A percentile compares a stretch with the other conserved stretches of the same genome.
Evolutionary conservation across 192 early-diverging fungal genomes (phyloP).

Genomic region (Gryganskiella cystojenkinii): DNA sequence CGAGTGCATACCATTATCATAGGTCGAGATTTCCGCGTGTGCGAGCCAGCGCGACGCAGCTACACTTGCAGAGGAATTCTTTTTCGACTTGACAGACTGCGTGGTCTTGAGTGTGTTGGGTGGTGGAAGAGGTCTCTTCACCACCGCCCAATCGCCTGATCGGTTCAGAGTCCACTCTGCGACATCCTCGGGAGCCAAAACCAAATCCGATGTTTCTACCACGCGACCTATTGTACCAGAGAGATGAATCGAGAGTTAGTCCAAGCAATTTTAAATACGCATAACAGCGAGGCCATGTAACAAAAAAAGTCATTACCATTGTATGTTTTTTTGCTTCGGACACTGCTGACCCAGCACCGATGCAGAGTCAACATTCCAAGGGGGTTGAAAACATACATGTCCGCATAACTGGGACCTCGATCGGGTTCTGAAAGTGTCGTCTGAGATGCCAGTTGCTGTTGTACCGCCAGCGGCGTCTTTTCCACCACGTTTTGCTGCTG

Average conservation of each 20-base stretch:
- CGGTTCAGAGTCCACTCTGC: conserved; percentile 67
- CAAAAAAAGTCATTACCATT: conserved; percentile 38
- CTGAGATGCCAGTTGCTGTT: conserved; percentile 49
- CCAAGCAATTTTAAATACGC: not conserved
- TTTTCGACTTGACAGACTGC: conserved; percentile 8
- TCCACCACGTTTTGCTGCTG: conserved; percentile 24
- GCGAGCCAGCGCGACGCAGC: conserved; percentile 54
- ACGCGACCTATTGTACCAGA: conserved; percentile 33
- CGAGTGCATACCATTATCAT: conserved; percentile 52
- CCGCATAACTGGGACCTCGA: conserved; percentile 57
- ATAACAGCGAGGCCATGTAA: not conserved
- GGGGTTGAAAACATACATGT: conserved; percentile 68
- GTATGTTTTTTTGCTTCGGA: conserved; percentile 53
- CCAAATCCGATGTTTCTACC: conserved; percentile 60
- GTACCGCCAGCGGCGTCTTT: conserved; percentile 52
- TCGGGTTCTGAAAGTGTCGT: conserved; percentile 35
- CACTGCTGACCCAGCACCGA: conserved; percentile 61
- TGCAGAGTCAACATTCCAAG: conserved; percentile 66
- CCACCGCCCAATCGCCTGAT: conserved; percentile 57
- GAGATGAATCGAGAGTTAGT: not conserved
- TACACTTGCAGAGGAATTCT: not conserved
- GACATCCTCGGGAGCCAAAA: conserved; percentile 63
- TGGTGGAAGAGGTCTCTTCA: conserved; percentile 42
- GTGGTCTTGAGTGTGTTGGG: conserved; percentile 3
- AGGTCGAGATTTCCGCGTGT: conserved; percentile 65